Evolutionary conservation across 345 rosid genomes (phyloP), one percentile per base, ranked within the genome.

Genomic region (Eucalyptus curtisii): DNA sequence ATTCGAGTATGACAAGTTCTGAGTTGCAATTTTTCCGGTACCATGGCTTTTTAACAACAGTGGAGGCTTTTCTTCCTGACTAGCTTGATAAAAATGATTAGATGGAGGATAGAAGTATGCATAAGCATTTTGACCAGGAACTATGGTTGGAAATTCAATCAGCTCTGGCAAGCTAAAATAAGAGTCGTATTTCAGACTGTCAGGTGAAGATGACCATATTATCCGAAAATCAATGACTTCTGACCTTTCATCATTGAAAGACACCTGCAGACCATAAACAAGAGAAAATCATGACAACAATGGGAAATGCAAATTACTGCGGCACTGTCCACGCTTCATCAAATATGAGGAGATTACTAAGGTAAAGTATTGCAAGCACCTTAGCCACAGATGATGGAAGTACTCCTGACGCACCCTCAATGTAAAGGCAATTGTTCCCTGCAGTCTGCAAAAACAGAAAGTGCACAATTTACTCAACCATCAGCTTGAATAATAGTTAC

Each of bases 201-300:
- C 98, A 2, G 96, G 95, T 49, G 98, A 97, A 40, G 99, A 95
- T 49, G 97, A 94, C 98, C 99, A 97, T 87, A 97, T 93, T 89
- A 98, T 93, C 90, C 90, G 90, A 90, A 96, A 95, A 89, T 92
- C 95, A 76, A 89, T 89, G 80, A 91, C 96, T 89, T 90, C 91
- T 86, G 52, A 90, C 88, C 91, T 91, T 55, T 87, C 87, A 44
- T 90, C 93, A 90, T 98, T 98, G 87, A 98, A 92, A 88, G 93
- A 90, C 92, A 95, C 95, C 99, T 97, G 94, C 89, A 90, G 89
- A 87, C 50, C 86, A 52, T 31, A 80, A 50, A 80, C 19, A 50
- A 53, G 44, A 47, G 17, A 42, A 45, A 40, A 80, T 48, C 37
- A 40, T 20, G 13, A 40, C 5, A 4, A 76, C 47, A 20, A 76